Percentiles rank a stretch among this genome's conserved stretches.
phyloP scores from a whole-genome alignment of 352 stramenopile species.

The Phytopythium vexans region DNA sequence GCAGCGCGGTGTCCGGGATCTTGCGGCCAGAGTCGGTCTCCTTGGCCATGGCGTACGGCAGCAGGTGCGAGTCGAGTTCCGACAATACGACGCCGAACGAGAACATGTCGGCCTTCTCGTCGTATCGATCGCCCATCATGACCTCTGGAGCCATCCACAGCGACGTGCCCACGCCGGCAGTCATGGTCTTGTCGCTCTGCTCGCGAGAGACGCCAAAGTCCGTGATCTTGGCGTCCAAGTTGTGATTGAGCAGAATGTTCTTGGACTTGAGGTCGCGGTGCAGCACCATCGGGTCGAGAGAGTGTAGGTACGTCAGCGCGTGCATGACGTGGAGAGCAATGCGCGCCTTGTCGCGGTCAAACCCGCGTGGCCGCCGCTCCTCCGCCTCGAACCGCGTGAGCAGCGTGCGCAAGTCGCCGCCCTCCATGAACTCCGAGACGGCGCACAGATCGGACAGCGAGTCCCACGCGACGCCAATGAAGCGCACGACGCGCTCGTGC shows the following conservation, averaged over 20 bases:
- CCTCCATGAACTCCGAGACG: constrained; percentile 46
- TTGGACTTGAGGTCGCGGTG: constrained; percentile 56
- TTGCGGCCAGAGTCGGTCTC: constrained; percentile 14
- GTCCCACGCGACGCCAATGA: constrained; percentile 65
- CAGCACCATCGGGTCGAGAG: constrained; percentile 30
- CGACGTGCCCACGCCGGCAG: constrained; percentile 26
- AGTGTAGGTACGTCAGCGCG: constrained; percentile 42
- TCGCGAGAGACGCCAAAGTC: constrained; percentile 48
- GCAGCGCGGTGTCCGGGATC: constrained; percentile 26
- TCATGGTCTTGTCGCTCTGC: constrained; percentile 29
- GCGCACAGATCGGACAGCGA: constrained; percentile 35
- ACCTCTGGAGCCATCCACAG: constrained; percentile 48
- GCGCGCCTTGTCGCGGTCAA: constrained; percentile 30
- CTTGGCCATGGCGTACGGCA: constrained; percentile 20
- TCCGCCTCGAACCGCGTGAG: constrained; percentile 24
- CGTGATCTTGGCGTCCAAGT: constrained; percentile 32
- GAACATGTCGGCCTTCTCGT: constrained; percentile 40
- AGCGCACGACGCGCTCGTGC: constrained; percentile 59
- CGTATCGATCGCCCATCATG: constrained; percentile 42
- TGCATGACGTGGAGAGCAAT: constrained; percentile 29
- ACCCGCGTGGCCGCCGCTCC: constrained; percentile 22
- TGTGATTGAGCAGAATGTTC: constrained; percentile 37
- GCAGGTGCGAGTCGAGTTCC: constrained; percentile 38
- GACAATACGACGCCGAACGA: constrained; percentile 45
- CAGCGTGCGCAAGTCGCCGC: constrained; percentile 35